Evolutionary conservation across 306 rosid genomes (phyloP).

Genomic region (Lagenaria siceraria): DNA sequence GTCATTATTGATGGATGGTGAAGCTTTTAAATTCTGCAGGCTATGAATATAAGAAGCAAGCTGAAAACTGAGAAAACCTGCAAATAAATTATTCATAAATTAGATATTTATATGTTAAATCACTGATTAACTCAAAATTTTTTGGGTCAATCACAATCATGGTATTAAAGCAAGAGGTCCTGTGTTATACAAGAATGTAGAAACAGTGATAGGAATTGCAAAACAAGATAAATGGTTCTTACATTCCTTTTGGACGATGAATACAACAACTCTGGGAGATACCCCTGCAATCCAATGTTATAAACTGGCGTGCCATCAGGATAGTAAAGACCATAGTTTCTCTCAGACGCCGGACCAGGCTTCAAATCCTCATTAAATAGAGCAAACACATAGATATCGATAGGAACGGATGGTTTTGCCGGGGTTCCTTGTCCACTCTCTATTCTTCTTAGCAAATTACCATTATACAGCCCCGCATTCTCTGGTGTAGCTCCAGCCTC

Average conservation of each 20-base stretch:
- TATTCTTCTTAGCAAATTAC: constrained; percentile 48
- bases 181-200: no score
- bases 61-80: constrained; percentile 39
- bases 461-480: constrained; percentile 60
- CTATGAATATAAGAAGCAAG: constrained; percentile 17
- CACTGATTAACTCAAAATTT: no score
- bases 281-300: constrained; percentile 47
- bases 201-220: no score
- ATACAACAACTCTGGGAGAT: constrained; percentile 31
- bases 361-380: constrained; percentile 77
- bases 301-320: constrained; percentile 75
- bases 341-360: constrained; percentile 68
- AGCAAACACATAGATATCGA: constrained; percentile 66
- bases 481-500: constrained; percentile 63
- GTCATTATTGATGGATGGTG: constrained; percentile 10
- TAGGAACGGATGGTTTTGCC: constrained; percentile 57
- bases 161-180: no score
- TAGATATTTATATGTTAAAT: neutral
- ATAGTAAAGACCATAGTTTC: constrained; percentile 78
- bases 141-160: no score
- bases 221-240: constrained; percentile 14
- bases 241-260: constrained; percentile 33
- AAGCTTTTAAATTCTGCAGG: constrained; percentile 17
- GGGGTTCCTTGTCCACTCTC: constrained; percentile 57
- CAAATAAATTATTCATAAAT: constrained; percentile 7